These are phyloP conservation scores for Cryphonectria japonica DNA, from an alignment of 2,329 filamentous ascomycete genomes.

Conservation along the genomic window DNA sequence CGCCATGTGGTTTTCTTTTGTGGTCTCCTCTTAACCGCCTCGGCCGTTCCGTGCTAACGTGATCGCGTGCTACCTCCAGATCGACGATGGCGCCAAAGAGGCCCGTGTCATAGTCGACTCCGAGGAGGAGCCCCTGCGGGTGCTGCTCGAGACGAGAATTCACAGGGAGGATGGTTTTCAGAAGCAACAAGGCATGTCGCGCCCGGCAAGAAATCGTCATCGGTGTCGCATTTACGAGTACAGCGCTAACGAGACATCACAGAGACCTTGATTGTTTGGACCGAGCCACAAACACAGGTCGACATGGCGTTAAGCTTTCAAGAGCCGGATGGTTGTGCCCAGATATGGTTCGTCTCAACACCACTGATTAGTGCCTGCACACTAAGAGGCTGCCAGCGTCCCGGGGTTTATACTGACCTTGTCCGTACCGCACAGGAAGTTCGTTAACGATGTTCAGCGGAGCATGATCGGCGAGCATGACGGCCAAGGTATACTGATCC, in stretches of 20 bases:
- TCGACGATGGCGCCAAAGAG: constrained; percentile 71
- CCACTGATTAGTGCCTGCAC: neutral
- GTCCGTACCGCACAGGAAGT: constrained; percentile 66
- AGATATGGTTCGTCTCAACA: constrained; percentile 73
- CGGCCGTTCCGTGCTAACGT: constrained; percentile 31
- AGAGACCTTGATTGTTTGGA: constrained; percentile 99
- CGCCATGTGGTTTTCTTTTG: neutral
- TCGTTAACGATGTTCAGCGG: constrained; percentile 84
- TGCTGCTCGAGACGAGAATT: constrained; percentile 87
- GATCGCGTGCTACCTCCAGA: constrained; percentile 41
- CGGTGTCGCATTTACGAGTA: constrained; percentile 36
- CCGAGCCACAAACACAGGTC: constrained; percentile 77
- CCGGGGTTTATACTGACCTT: constrained; percentile 33
- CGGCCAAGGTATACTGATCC: constrained; percentile 59
- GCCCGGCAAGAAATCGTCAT: constrained; percentile 7
- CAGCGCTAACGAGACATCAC: constrained; percentile 36
- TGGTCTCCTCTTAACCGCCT: neutral
- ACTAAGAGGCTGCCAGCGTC: neutral
- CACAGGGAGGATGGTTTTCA: constrained; percentile 95
- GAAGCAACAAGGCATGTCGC: constrained; percentile 84
- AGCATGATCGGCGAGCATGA: constrained; percentile 65
- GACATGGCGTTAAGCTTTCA: constrained; percentile 99
- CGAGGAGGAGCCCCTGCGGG: constrained; percentile 83
- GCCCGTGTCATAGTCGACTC: constrained; percentile 89
- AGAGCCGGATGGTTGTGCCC: constrained; percentile 89